phyloP scores from a whole-genome alignment of 768 basidiomycete species.

The Mycena galopus region DNA sequence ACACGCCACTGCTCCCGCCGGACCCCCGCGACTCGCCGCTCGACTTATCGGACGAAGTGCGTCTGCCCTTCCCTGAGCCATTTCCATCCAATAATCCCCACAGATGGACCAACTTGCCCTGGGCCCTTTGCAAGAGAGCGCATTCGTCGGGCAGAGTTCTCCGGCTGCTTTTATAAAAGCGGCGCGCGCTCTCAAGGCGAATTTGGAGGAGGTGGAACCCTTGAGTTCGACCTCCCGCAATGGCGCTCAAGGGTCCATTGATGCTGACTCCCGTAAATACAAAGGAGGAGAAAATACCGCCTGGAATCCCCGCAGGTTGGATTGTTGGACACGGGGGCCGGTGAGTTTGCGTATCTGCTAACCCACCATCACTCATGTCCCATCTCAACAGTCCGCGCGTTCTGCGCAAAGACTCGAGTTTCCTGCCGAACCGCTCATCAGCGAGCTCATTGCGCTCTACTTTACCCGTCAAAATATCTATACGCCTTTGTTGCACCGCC shows the following conservation, averaged over 20 bases:
- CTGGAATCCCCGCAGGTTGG: not conserved
- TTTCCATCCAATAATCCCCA: not conserved
- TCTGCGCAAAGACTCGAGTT: slow-evolving; percentile 43
- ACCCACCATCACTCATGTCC: no score
- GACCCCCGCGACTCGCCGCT: no score
- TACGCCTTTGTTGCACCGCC: slow-evolving; percentile 79
- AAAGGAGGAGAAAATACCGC: no score
- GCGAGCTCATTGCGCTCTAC: slow-evolving; percentile 71
- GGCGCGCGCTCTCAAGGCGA: not conserved
- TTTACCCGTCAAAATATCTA: slow-evolving; percentile 69
- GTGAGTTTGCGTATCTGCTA: not conserved
- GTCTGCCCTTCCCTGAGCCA: no score
- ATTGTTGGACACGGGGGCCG: slow-evolving; percentile 1
- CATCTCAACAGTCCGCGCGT: no score
- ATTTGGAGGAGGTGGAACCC: no score
- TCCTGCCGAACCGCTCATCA: slow-evolving; percentile 65
- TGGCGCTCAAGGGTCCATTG: no score
- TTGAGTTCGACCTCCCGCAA: no score
- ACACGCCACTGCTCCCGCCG: no score
- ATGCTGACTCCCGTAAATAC: no score
- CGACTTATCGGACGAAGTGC: no score
- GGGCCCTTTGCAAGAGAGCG: not conserved
- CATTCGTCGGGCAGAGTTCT: slow-evolving; percentile 17
- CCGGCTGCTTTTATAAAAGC: not conserved
- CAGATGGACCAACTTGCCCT: not conserved